These are phyloP conservation scores for Emmonsiellopsis sp. DNA, from an alignment of 2,329 filamentous ascomycete species.

Conservation along the genomic window DNA sequence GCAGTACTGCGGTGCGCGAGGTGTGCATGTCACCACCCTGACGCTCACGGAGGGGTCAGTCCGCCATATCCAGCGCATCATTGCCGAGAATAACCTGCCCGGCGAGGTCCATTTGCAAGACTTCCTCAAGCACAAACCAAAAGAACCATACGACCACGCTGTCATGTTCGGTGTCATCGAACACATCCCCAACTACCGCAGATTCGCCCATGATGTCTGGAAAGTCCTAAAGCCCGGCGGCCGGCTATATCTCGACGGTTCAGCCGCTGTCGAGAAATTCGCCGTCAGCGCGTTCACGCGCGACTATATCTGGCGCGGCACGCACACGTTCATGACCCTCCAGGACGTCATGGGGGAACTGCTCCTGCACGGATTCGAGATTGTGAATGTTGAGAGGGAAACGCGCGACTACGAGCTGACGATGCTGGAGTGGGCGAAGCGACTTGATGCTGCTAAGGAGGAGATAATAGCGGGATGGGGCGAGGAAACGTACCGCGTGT, in stretches of 20 bases:
- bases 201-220: slow-evolving; percentile 8
- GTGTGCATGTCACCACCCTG: slow-evolving; percentile 11
- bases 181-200: slow-evolving; percentile 11
- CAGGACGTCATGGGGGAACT: background rate
- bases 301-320: slow-evolving; percentile 1
- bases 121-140: background rate
- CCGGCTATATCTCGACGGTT: slow-evolving; percentile 1
- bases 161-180: slow-evolving; percentile 2
- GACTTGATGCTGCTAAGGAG: background rate
- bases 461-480: background rate
- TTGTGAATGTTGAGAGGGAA: background rate
- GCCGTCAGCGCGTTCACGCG: background rate
- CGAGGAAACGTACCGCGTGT: background rate
- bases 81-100: background rate
- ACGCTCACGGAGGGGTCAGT: background rate
- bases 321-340: background rate
- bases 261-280: background rate
- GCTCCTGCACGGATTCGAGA: background rate
- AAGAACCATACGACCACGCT: background rate
- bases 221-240: slow-evolving; percentile 11
- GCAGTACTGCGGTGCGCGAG: slow-evolving; percentile 11
- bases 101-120: background rate
- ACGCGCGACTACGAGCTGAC: slow-evolving; percentile 2
- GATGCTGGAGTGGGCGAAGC: slow-evolving; percentile 1
- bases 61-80: background rate